Evolutionary conservation across 2,329 filamentous ascomycete genomes (phyloP), one percentile per base, ranked within the genome.

Genomic region (Dactylellina drechsleri): DNA sequence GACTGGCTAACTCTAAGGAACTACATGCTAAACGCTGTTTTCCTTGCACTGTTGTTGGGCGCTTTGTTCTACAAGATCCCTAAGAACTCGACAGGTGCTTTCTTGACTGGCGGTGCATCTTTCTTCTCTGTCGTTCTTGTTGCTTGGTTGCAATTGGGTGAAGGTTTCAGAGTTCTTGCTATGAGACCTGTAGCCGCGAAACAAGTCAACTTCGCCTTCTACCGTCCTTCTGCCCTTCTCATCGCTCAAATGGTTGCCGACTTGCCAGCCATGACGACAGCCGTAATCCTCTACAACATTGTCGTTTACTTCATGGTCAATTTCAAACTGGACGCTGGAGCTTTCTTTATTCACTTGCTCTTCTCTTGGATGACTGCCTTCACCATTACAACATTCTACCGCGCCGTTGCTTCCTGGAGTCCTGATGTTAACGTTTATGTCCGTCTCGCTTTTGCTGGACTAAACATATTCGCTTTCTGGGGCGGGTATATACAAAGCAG

Each of bases 1-100:
- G 91, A 96, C 81, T 89, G 86, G 73, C 89, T 88, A 0, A 90
- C 91, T 0, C 84, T 95, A 0, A 90, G 89, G 81, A 94, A 91
- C 47, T 95, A 94, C 78, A 85, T 91, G 72, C 91, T 92, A 82
- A 92, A 92, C 80, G 91, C 93, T 78, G 82, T 94, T 68, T 86
- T 89, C 68, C 91, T 92, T 80, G 87, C 82, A 66, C 84, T 96
- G 8, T 91, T 96, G 76, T 89, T 93, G 64, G 90, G 91, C 1
- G 92, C 90, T 1, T 84, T 95, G 16, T 95, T 95, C 82, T 92
- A 92, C 79, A 91, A 87, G 12, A 84, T 89, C 79, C 82, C 86
- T 0, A 79, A 85, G 4, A 84, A 87, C 78, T 89, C 88, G 0
- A 84, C 83, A 47, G 89, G 89, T 41, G 86, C 88, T 12, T 91